A percentile compares a stretch with the other conserved stretches of the same genome.
Conservation (phyloP, 768 basidiomycete genomes). For the Pholiota microspora region DNA sequence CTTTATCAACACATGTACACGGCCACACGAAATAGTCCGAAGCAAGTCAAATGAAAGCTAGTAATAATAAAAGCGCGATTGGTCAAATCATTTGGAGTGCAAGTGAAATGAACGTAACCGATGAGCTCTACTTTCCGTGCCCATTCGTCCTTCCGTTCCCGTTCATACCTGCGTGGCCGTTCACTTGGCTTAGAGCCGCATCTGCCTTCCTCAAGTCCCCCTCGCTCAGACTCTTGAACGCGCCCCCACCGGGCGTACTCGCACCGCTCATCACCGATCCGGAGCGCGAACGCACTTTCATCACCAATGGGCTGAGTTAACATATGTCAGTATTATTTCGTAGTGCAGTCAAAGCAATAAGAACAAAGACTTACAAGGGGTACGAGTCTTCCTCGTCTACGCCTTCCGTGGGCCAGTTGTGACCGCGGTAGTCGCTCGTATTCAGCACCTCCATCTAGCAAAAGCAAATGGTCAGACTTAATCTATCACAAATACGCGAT, state of each 20-base stretch:
- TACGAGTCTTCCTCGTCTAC: constrained; percentile 92
- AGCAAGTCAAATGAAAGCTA: no score
- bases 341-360: no score
- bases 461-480: background rate
- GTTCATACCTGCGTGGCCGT: constrained; percentile 14
- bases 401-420: constrained; percentile 53
- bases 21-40: no score
- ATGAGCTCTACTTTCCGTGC: constrained; percentile 11
- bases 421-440: constrained; percentile 84
- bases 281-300: constrained; percentile 84
- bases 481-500: constrained; percentile 2
- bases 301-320: constrained; percentile 71
- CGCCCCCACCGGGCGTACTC: constrained; percentile 87
- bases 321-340: constrained; percentile 6
- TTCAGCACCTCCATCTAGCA: constrained; percentile 77
- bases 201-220: constrained; percentile 86
- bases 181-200: constrained; percentile 70
- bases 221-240: constrained; percentile 80
- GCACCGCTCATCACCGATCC: constrained; percentile 67
- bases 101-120: no score
- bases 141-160: constrained; percentile 4
- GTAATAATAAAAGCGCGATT: no score
- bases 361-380: constrained; percentile 65
- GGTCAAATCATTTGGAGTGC: no score
- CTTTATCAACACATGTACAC: no score